Conservation (phyloP, 805 yeast genomes). For the Barnettozyma vustinii region DNA sequence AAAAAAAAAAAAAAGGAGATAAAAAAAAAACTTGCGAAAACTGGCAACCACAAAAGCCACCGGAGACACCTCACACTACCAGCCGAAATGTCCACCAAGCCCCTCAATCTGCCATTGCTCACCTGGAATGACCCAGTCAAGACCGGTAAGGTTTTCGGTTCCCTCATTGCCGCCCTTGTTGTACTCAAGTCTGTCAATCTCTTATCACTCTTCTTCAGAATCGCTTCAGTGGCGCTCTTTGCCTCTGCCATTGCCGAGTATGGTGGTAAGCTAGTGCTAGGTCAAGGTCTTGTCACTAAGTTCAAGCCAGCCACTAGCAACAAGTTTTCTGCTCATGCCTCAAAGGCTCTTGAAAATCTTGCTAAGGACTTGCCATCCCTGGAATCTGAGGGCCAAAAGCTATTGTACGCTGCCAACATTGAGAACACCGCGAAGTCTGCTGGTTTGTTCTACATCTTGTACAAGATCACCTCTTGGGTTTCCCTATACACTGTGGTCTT, state of each 20-base stretch:
- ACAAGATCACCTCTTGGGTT: constrained; percentile 70
- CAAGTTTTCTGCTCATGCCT: constrained; percentile 32
- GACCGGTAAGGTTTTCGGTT: constrained; percentile 74
- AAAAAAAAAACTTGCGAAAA: background rate
- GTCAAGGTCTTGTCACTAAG: constrained; percentile 73
- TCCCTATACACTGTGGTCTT: constrained; percentile 65
- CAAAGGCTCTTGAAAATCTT: constrained; percentile 37
- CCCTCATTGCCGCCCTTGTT: constrained; percentile 48
- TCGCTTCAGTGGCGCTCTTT: constrained; percentile 53
- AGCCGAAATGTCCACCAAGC: constrained; percentile 5
- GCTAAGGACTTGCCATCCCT: constrained; percentile 41
- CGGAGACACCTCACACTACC: background rate
- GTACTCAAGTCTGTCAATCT: constrained; percentile 60
- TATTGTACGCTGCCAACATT: constrained; percentile 64
- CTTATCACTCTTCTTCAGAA: constrained; percentile 52
- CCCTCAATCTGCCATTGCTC: constrained; percentile 34
- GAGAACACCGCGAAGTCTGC: constrained; percentile 72
- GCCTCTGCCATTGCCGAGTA: constrained; percentile 73
- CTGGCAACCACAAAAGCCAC: background rate
- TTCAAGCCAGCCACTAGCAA: constrained; percentile 58
- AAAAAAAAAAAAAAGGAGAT: background rate
- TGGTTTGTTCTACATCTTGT: constrained; percentile 54
- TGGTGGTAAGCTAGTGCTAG: constrained; percentile 64
- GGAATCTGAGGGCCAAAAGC: constrained; percentile 50
- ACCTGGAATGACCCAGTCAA: constrained; percentile 73